These are phyloP conservation scores for Hyphochytrium catenoides DNA, from an alignment of 352 stramenopile species.

Conservation along the genomic window DNA sequence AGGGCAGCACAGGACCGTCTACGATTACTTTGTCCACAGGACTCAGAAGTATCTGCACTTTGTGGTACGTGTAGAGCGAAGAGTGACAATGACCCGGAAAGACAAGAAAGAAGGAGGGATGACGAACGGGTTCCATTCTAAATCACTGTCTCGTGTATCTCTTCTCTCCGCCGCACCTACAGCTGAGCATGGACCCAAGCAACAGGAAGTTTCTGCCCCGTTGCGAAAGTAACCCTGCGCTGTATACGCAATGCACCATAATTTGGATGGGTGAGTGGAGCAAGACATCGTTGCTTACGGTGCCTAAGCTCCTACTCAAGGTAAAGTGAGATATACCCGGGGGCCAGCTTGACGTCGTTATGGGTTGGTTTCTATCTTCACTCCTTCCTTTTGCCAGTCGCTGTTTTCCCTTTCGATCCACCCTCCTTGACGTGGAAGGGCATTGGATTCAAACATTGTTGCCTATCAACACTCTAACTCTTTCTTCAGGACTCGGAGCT, in stretches of 20 bases:
- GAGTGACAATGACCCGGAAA: no score
- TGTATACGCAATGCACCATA: conserved; percentile 72
- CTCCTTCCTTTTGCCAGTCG: no score
- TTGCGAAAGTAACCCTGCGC: conserved; percentile 74
- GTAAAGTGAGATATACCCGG: conserved; percentile 12
- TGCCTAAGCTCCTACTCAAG: conserved; percentile 39
- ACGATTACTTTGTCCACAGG: conserved; percentile 75
- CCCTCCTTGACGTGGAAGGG: conserved; percentile 27
- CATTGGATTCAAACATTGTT: conserved; percentile 14
- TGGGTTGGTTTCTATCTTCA: no score
- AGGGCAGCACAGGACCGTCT: conserved; percentile 38
- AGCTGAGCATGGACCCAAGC: conserved; percentile 36
- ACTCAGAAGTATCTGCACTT: conserved; percentile 71
- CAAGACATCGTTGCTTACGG: conserved; percentile 25
- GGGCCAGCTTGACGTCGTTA: no score
- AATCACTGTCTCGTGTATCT: no score
- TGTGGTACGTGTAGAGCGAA: conserved; percentile 27
- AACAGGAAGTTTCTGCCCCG: conserved; percentile 48
- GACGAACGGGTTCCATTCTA: no score
- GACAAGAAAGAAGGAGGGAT: no score
- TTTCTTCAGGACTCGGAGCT: not conserved
- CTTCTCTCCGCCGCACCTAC: no score
- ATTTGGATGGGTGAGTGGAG: conserved; percentile 82
- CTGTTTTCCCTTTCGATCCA: no score
- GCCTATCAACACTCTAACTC: not conserved